A percentile compares a stretch with the other conserved stretches of the same genome.
Conservation (phyloP, 1,284 basidiomycete species). For the Cutaneotrichosporon cutaneum region DNA sequence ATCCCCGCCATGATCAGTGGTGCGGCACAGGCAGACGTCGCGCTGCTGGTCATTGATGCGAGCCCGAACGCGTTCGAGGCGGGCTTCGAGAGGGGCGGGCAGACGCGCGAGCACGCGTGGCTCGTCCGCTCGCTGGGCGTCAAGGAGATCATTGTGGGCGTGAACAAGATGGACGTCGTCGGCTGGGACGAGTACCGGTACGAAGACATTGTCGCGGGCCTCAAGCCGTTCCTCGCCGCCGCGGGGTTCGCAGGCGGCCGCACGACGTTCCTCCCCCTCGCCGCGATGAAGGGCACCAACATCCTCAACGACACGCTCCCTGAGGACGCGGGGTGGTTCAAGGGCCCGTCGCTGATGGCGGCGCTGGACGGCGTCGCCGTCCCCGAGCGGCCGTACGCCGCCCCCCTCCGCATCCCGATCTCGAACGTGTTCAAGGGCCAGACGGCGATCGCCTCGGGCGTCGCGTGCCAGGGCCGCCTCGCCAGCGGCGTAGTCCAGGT, state of each 20-base stretch:
- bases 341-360: constrained; percentile 79
- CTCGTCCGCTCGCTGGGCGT: constrained; percentile 94
- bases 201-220: constrained; percentile 71
- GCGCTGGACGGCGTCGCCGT: constrained; percentile 78
- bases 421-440: constrained; percentile 94
- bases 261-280: constrained; percentile 82
- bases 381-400: constrained; percentile 71
- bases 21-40: constrained; percentile 93
- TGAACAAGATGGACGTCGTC: constrained; percentile 94
- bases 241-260: constrained; percentile 80
- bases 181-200: constrained; percentile 79
- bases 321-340: constrained; percentile 66
- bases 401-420: constrained; percentile 81
- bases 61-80: constrained; percentile 90
- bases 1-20: constrained; percentile 99
- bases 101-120: constrained; percentile 94
- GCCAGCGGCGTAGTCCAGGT: constrained; percentile 87
- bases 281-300: constrained; percentile 87
- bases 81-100: constrained; percentile 89
- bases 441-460: constrained; percentile 66
- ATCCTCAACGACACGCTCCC: constrained; percentile 54
- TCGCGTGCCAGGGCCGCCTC: constrained; percentile 81
- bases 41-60: constrained; percentile 91
- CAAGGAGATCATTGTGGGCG: constrained; percentile 82
- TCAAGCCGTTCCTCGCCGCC: constrained; percentile 79